phyloP scores from a whole-genome alignment of 2,329 filamentous ascomycete genomes.

The Aspergillus neotritici region DNA sequence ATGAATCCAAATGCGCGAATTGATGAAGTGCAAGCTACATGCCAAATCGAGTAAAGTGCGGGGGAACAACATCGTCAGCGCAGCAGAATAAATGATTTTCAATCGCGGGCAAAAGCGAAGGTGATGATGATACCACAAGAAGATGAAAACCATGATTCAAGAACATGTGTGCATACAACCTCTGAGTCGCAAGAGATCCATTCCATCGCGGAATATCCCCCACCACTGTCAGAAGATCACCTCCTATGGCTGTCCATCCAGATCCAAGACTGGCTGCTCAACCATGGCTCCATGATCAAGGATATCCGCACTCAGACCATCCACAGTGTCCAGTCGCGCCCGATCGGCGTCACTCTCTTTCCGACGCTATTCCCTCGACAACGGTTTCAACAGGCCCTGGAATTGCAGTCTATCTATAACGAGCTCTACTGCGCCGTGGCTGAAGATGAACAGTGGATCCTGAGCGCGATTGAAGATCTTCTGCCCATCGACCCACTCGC shows the following conservation, averaged over 20 bases:
- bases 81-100: too few species aligned
- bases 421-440: constrained; percentile 50
- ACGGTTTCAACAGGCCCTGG: constrained; percentile 42
- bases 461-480: constrained; percentile 25
- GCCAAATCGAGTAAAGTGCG: too few species aligned
- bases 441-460: constrained; percentile 36
- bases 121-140: too few species aligned
- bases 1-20: too few species aligned
- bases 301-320: constrained; percentile 21
- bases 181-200: too few species aligned
- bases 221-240: constrained; percentile 35
- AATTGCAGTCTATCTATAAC: constrained; percentile 56
- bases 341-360: constrained; percentile 31
- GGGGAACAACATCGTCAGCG: too few species aligned
- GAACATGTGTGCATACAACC: too few species aligned
- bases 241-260: constrained; percentile 22
- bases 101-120: too few species aligned
- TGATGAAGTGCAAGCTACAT: too few species aligned
- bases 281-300: constrained; percentile 39
- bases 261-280: constrained; percentile 40
- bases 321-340: constrained; percentile 24
- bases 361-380: constrained; percentile 32
- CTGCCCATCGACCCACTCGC: constrained; percentile 32
- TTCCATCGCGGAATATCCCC: constrained; percentile 12
- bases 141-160: too few species aligned